Percentiles rank a stretch among this genome's conserved stretches.
phyloP scores from a whole-genome alignment of 2,329 filamentous ascomycete species.

The Gliomastix tumulicola region DNA sequence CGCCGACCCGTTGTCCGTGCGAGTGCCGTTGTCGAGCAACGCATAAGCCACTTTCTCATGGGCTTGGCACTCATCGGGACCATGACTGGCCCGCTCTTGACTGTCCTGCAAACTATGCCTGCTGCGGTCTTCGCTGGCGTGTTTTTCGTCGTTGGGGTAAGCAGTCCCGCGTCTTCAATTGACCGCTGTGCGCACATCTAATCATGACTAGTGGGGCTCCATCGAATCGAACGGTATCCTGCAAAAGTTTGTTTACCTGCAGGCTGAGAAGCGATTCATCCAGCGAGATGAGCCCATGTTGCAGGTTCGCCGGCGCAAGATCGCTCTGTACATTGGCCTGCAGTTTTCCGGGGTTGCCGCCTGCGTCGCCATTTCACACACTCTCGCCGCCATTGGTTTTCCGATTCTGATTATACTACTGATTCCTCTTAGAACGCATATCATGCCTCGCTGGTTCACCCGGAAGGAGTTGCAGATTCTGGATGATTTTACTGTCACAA shows the following conservation, averaged over 20 bases:
- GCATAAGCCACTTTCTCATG: constrained; percentile 48
- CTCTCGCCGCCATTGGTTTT: constrained; percentile 52
- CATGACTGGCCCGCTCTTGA: constrained; percentile 48
- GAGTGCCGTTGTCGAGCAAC: constrained; percentile 46
- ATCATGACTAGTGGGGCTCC: constrained; percentile 26
- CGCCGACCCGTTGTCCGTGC: constrained; percentile 33
- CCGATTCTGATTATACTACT: constrained; percentile 49
- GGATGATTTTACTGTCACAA: constrained; percentile 46
- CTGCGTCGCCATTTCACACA: constrained; percentile 52
- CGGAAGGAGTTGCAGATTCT: constrained; percentile 38
- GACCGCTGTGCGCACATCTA: neutral
- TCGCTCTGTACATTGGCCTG: constrained; percentile 41
- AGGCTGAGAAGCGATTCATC: constrained; percentile 36
- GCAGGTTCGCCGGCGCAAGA: constrained; percentile 32
- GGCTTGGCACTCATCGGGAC: constrained; percentile 45
- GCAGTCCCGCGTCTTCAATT: constrained; percentile 9
- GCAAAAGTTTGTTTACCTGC: constrained; percentile 39
- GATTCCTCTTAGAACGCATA: constrained; percentile 43
- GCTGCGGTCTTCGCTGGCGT: constrained; percentile 46
- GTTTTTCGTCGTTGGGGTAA: constrained; percentile 51
- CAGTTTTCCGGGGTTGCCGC: constrained; percentile 43
- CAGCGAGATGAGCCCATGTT: constrained; percentile 37
- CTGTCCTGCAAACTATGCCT: constrained; percentile 46
- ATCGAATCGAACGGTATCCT: constrained; percentile 47
- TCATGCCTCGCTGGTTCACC: constrained; percentile 43